Base-by-base conservation (phyloP, 306 rosid species). In the Canavalia gladiata region DNA sequence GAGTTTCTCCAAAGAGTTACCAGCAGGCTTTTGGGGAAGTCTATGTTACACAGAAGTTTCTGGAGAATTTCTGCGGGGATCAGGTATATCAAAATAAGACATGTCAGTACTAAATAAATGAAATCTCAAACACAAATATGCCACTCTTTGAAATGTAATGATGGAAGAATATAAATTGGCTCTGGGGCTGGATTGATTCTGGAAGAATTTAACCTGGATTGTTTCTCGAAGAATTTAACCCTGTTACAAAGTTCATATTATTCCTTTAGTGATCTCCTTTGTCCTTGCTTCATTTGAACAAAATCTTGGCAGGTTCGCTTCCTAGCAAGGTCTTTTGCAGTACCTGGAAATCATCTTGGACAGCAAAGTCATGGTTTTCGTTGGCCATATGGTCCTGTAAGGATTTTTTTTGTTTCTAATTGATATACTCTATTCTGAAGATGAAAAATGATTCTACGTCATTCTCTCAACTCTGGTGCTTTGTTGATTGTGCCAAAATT, bases 341-440 rank as follows among this genome's bases (percentile, higher is more conserved):
- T 95, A 45, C 98, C 99, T 72, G 99, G 99, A 81, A 92, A 95
- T 89, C 94, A 95, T 82, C 90, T 89, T 52, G 99, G 99, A 67
- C 99, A 95, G 85, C 99, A 91, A 85, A 93, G 99, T 87, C 92
- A 95, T 49, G 99, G 99, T 39, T 95, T 87, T 51, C 93, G 92
- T 60, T 95, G 99, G 99, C 99, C 99, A 64, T 95, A 93, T 88
- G 99, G 99, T 82, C 97, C 97, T 28, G 99, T 95, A 88, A 93
- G 97, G 57, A 45, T 74, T 56, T 6, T 12, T 73, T 35, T 58
- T 18, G 12, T 29, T n/a, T 78, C 7, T 43, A 12, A 31, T 76
- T 28, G 18, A 4, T 13, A 42, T 39, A 42, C 37, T 47, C 34
- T 73, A 11, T 57, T 74, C 41, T 68, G 29, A 30, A 58, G 74